Evolutionary conservation across 768 basidiomycete species (phyloP).

Genomic region (Exidia glandulosa): DNA sequence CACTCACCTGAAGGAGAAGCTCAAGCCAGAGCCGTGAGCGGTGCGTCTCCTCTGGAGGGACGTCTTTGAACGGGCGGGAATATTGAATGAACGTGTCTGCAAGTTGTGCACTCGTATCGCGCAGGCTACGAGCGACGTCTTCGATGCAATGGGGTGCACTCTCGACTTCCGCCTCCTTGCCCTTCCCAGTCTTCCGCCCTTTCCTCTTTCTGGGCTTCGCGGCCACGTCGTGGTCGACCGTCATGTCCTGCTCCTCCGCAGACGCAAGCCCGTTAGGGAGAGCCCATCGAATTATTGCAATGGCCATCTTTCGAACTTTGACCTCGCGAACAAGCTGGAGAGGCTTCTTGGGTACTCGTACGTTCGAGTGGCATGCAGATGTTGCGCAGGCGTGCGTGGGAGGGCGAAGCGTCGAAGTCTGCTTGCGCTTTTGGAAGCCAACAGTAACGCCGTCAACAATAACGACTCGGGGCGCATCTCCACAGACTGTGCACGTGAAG

Average conservation of each 20-base stretch:
- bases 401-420: neutral
- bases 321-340: neutral
- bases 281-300: neutral
- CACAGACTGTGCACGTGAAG: neutral
- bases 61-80: neutral
- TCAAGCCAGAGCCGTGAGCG: neutral
- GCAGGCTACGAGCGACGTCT: neutral
- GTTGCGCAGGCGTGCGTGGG: neutral
- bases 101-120: neutral
- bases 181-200: neutral
- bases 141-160: neutral
- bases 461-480: neutral
- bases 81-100: neutral
- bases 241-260: neutral
- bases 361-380: neutral
- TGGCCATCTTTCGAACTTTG: neutral
- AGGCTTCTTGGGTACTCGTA: neutral
- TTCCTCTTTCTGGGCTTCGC: no score
- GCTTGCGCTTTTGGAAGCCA: neutral
- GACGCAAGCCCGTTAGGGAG: neutral
- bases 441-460: neutral
- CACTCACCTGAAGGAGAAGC: neutral
- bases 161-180: neutral
- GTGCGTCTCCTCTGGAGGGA: neutral
- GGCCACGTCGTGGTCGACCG: neutral